phyloP scores from a whole-genome alignment of 2,329 filamentous ascomycete genomes.

The Didymella exigua region DNA sequence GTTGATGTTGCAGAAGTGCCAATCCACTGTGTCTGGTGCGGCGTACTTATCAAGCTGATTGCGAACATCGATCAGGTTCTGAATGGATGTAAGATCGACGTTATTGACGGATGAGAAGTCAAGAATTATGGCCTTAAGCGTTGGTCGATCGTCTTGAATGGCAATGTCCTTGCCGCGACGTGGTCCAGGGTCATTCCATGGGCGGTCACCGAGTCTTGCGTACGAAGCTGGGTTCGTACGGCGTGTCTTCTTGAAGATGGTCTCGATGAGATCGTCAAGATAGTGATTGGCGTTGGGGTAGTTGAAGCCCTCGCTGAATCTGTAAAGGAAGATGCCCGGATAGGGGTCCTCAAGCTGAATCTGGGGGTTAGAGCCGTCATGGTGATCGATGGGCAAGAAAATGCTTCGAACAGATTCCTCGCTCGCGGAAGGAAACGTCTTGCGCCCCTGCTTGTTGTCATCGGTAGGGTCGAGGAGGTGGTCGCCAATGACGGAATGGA shows the following conservation, averaged over 20 bases:
- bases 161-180: conserved; percentile 58
- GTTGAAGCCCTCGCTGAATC: conserved; percentile 94
- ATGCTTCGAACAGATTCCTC: conserved; percentile 69
- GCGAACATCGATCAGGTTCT: conserved; percentile 91
- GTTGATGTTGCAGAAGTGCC: conserved; percentile 91
- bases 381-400: conserved; percentile 85
- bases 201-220: conserved; percentile 67
- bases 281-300: conserved; percentile 94
- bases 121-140: conserved; percentile 84
- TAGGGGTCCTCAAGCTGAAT: conserved; percentile 79
- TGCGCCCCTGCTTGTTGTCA: conserved; percentile 31
- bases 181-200: conserved; percentile 94
- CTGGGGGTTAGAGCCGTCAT: conserved; percentile 86
- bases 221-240: conserved; percentile 75
- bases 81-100: conserved; percentile 89
- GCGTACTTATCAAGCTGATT: conserved; percentile 94
- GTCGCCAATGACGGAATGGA: conserved; percentile 86
- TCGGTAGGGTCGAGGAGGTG: conserved; percentile 62
- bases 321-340: conserved; percentile 94
- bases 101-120: conserved; percentile 96
- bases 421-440: conserved; percentile 29
- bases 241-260: conserved; percentile 66
- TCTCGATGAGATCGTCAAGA: conserved; percentile 67
- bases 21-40: conserved; percentile 81
- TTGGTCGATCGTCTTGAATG: conserved; percentile 62